These are phyloP conservation scores for Colletotrichum horii DNA, from an alignment of 2,329 filamentous ascomycete species.

Conservation along the genomic window DNA sequence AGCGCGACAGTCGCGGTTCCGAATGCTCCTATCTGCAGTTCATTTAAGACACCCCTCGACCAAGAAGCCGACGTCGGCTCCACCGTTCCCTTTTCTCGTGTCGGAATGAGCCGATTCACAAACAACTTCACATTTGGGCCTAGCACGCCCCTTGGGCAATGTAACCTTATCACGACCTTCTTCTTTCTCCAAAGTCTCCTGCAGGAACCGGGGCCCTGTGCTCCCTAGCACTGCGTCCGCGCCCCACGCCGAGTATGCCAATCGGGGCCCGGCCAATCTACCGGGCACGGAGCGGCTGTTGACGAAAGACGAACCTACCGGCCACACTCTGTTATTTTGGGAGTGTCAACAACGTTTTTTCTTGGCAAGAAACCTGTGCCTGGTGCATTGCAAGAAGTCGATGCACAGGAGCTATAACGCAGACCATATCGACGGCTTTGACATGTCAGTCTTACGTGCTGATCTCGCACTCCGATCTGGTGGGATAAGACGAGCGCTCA, in stretches of 20 bases:
- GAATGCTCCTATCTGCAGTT: background rate
- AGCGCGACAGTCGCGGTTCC: background rate
- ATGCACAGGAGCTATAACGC: background rate
- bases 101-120: background rate
- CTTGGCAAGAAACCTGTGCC: background rate
- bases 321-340: background rate
- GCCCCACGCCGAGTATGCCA: background rate
- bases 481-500: background rate
- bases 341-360: background rate
- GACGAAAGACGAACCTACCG: background rate
- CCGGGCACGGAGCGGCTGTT: background rate
- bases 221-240: background rate
- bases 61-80: background rate
- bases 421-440: background rate
- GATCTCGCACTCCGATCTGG: background rate
- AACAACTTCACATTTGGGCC: background rate
- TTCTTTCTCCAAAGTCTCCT: background rate
- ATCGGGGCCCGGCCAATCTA: background rate
- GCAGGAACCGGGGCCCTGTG: background rate
- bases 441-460: background rate
- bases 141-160: background rate
- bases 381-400: background rate
- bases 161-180: constrained; percentile 1
- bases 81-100: background rate
- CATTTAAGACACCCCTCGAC: background rate